Base-by-base conservation (phyloP, 441 rosid genomes). In the Adansonia rubrostipa region DNA sequence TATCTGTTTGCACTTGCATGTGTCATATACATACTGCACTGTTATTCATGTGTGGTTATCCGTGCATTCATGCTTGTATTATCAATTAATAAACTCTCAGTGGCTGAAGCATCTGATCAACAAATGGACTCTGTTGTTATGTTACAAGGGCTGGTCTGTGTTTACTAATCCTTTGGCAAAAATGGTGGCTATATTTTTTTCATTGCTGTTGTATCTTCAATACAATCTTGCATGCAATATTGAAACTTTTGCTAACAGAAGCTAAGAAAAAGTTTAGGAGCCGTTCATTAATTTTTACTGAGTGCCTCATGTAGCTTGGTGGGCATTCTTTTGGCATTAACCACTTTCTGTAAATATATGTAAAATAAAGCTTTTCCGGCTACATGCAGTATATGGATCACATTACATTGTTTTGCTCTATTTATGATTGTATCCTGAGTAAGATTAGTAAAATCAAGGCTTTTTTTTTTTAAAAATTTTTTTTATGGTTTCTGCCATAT, bases 71-170 rank as follows among this genome's bases (percentile, higher is more conserved):
- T 65, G 50, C 1, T 4, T 65, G 22, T n/a, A 14, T 33, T 63
- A 9, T 33, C 45, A 63, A 28, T 33, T 28, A 33, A 63, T 63
- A 33, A 62, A 22, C 66, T 62, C 66, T 62, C 66, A 62, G n/a
- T 62, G 15, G 17, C 42, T 24, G 66, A 62, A 62, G 66, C 67
- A 62, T 6, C 9, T 28, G n/a, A 28, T 3, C 44, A 63, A 14
- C 45, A 13, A 58, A 4, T 14, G 17, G 44, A 63, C 4, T 33
- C 8, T 14, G 45, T 45, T 9, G 9, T 63, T 63, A 5, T 63
- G 44, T 63, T 33, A 14, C 14, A 33, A 6, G 9, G 42, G 45
- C 19, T 19, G 2, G 68, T 63, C 7, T 63, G 9, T 13, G 19
- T 63, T 63, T 66, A 20, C 33, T 57, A 9, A 57, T 19, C 63